phyloP scores from a whole-genome alignment of 164 flowering plant genomes.

The Vitis rotundifolia region DNA sequence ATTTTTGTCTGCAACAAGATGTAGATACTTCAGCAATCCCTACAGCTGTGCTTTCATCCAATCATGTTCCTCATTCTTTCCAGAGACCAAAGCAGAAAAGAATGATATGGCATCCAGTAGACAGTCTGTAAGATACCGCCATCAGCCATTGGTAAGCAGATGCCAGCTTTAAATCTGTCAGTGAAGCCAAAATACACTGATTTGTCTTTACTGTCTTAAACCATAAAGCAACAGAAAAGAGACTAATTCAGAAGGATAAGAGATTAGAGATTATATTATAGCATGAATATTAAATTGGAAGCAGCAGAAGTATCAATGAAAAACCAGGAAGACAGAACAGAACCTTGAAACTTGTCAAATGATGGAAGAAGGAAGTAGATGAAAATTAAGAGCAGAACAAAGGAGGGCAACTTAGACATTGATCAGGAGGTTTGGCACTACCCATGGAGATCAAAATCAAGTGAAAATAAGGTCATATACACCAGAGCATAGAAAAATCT shows the following conservation, averaged over 20 bases:
- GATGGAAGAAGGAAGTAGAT: not conserved
- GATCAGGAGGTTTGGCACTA: not conserved
- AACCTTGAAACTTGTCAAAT: not conserved
- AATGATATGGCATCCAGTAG: not conserved
- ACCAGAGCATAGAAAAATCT: too few species aligned
- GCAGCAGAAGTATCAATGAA: not conserved
- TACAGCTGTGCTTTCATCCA: not conserved
- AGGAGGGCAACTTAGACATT: not conserved
- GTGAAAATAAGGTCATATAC: too few species aligned
- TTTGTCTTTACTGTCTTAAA: not conserved
- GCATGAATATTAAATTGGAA: not conserved
- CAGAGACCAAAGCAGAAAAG: constrained; percentile 1
- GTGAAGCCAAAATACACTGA: too few species aligned
- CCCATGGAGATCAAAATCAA: too few species aligned
- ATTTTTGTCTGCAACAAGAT: not conserved
- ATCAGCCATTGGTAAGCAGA: not conserved
- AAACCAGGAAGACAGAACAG: not conserved
- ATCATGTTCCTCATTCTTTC: not conserved
- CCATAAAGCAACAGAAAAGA: not conserved
- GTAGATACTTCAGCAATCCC: too few species aligned
- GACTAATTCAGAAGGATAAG: not conserved
- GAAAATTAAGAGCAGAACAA: not conserved
- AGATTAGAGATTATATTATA: not conserved
- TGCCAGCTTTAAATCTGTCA: not conserved
- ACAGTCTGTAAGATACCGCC: not conserved